phyloP scores from a whole-genome alignment of 306 rosid genomes.

The Malus sylvestris region DNA sequence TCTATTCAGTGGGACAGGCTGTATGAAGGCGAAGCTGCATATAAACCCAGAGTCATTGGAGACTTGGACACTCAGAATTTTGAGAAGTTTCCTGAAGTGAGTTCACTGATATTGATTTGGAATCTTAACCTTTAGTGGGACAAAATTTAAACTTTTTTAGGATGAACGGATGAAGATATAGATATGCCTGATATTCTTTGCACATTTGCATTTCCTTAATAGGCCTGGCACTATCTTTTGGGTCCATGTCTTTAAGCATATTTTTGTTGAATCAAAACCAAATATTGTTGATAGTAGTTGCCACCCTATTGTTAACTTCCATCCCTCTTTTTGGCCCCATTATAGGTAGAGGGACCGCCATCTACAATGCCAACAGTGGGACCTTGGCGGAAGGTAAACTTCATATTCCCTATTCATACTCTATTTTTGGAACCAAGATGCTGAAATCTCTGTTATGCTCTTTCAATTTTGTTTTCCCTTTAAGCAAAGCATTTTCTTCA shows the following conservation, averaged over 20 bases:
- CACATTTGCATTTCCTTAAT: not conserved
- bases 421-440: not conserved
- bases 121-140: not conserved
- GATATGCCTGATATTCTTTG: constrained; percentile 1
- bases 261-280: not conserved
- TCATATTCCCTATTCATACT: not conserved
- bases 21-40: constrained; percentile 89
- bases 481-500: not conserved
- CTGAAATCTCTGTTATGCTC: not conserved
- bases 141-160: not conserved
- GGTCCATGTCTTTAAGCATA: not conserved
- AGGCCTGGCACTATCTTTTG: not conserved
- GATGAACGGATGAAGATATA: not conserved
- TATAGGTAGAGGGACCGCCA: constrained; percentile 74
- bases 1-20: constrained; percentile 83
- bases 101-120: constrained; percentile 15
- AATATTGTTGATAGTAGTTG: not conserved
- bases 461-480: not conserved
- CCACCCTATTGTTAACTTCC: not conserved
- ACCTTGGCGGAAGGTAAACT: constrained; percentile 95
- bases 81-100: constrained; percentile 95
- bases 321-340: not conserved
- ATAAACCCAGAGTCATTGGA: constrained; percentile 75
- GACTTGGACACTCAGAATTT: constrained; percentile 96
- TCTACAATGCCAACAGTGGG: constrained; percentile 71